Evolutionary conservation across 2,329 filamentous ascomycete genomes (phyloP).

Genomic region (Apiospora rasikravindrae): DNA sequence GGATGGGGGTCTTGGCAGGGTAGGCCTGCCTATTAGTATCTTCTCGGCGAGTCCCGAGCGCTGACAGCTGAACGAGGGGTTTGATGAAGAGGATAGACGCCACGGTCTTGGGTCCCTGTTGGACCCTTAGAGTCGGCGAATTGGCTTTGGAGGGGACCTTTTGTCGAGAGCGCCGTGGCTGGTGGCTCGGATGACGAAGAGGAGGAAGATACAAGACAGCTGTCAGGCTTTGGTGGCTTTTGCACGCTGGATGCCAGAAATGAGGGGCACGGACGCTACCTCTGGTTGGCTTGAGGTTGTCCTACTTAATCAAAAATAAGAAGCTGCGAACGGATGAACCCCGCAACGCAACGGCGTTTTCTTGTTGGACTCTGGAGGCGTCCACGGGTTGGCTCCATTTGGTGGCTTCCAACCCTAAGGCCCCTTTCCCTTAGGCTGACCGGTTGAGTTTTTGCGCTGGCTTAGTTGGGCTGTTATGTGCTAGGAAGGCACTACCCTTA

Average conservation of each 20-base stretch:
- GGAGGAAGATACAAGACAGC: background rate
- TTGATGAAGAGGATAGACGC: background rate
- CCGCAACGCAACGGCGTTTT: conserved; percentile 1
- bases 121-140: background rate
- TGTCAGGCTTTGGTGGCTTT: too few species aligned
- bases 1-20: background rate
- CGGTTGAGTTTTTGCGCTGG: background rate
- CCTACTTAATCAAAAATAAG: background rate
- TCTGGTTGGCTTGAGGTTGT: background rate
- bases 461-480: conserved; percentile 6
- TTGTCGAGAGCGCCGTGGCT: background rate
- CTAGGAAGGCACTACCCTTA: background rate
- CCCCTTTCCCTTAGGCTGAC: background rate
- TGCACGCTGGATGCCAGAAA: too few species aligned
- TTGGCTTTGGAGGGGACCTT: background rate
- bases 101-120: background rate
- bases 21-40: background rate
- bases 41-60: background rate
- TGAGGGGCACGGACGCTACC: background rate
- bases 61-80: background rate
- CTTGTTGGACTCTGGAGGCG: background rate
- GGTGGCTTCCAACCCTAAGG: background rate
- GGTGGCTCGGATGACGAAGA: background rate
- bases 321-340: background rate
- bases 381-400: background rate